Conservation (phyloP, 352 stramenopile genomes). For the Globisporangium okanoganense region DNA sequence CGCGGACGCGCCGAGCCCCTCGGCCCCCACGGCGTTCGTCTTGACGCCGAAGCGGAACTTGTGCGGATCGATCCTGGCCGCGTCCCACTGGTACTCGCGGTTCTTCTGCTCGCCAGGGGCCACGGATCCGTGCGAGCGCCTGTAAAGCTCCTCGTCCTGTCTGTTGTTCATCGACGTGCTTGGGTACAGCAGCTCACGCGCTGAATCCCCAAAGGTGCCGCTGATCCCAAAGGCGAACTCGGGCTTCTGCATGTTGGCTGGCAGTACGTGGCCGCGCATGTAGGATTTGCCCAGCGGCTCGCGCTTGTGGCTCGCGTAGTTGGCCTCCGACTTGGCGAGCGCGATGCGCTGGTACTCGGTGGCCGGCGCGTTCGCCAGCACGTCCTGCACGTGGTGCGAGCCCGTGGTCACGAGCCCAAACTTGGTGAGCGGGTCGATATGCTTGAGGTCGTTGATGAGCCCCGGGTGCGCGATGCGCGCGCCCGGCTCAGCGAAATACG, state of each 20-base stretch:
- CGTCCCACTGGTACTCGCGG: slow-evolving; percentile 78
- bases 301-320: slow-evolving; percentile 77
- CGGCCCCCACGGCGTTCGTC: slow-evolving; percentile 27
- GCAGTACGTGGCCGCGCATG: slow-evolving; percentile 62
- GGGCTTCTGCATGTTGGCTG: slow-evolving; percentile 39
- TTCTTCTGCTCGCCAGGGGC: slow-evolving; percentile 84
- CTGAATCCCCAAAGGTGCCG: slow-evolving; percentile 69
- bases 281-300: slow-evolving; percentile 76
- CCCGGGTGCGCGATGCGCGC: slow-evolving; percentile 71
- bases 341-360: slow-evolving; percentile 69
- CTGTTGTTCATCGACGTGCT: slow-evolving; percentile 54
- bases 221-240: slow-evolving; percentile 70
- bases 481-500: slow-evolving; percentile 77
- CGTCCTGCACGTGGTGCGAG: slow-evolving; percentile 65
- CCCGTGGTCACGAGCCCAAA: slow-evolving; percentile 62
- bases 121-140: slow-evolving; percentile 68
- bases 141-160: slow-evolving; percentile 69
- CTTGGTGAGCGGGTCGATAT: slow-evolving; percentile 54
- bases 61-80: slow-evolving; percentile 58
- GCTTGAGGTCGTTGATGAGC: slow-evolving; percentile 76
- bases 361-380: slow-evolving; percentile 34
- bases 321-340: slow-evolving; percentile 63
- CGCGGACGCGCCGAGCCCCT: slow-evolving; percentile 46
- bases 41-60: slow-evolving; percentile 73
- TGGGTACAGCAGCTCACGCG: slow-evolving; percentile 82